Percentiles rank a stretch among this genome's conserved stretches.
These are phyloP conservation scores for Heterococcus sp. DNA, from an alignment of 108 stramenopile genomes.

Conservation along the genomic window DNA sequence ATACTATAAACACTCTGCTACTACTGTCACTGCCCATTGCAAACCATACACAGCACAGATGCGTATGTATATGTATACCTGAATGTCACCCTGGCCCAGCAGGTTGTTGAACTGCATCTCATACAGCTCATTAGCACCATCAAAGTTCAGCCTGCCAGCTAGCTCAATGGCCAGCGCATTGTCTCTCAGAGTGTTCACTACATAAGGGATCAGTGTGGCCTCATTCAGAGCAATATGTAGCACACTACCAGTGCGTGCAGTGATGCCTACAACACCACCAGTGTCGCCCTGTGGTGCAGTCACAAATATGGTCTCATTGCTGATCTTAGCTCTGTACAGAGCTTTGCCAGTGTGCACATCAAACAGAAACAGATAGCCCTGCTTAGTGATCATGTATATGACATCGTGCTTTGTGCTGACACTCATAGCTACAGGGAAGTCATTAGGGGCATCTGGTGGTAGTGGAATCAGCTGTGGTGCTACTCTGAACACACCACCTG, in stretches of 20 bases:
- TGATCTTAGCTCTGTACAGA: constrained; percentile 87
- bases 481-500: constrained; percentile 83
- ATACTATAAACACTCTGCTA: no score
- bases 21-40: no score
- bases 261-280: constrained; percentile 88
- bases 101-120: constrained; percentile 86
- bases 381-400: constrained; percentile 93
- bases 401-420: constrained; percentile 77
- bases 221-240: constrained; percentile 86
- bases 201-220: constrained; percentile 87
- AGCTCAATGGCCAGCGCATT: constrained; percentile 85
- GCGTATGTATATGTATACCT: no score
- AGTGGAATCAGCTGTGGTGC: constrained; percentile 83
- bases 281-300: constrained; percentile 5
- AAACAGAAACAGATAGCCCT: constrained; percentile 96
- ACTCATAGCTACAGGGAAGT: constrained; percentile 90
- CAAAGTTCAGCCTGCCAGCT: constrained; percentile 86
- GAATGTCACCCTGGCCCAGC: constrained; percentile 78
- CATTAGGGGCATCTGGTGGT: constrained; percentile 85
- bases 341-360: constrained; percentile 92
- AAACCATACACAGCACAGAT: no score
- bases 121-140: constrained; percentile 95
- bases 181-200: constrained; percentile 84
- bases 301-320: constrained; percentile 74
- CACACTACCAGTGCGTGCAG: constrained; percentile 87